These are phyloP conservation scores for Scutellaria barbata DNA, from an alignment of 257 asterid species.

Conservation along the genomic window DNA sequence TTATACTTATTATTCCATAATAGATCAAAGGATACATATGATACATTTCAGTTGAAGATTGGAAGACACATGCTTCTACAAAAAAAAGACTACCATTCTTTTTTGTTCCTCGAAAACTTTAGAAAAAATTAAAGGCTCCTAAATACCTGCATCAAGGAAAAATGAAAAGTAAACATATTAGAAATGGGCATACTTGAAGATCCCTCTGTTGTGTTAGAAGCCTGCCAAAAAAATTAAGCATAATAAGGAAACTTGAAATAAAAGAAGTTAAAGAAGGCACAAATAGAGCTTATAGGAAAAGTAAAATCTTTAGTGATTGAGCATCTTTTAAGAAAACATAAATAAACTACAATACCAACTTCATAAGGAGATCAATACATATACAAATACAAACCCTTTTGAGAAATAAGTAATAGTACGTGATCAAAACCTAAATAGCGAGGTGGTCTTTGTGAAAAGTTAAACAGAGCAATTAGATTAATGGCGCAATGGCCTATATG, in stretches of 20 bases:
- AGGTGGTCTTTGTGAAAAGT: too few species aligned
- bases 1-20: background rate
- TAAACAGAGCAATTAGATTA: too few species aligned
- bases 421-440: too few species aligned
- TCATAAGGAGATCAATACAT: background rate
- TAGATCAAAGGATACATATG: background rate
- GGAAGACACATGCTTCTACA: background rate
- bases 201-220: constrained; percentile 69
- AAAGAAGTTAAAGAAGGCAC: background rate
- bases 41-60: background rate
- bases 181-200: constrained; percentile 61
- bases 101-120: background rate
- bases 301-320: background rate
- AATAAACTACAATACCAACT: constrained; percentile 16
- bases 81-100: background rate
- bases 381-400: constrained; percentile 1
- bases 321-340: too few species aligned
- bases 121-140: background rate
- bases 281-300: constrained; percentile 7
- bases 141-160: background rate
- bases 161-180: background rate
- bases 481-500: too few species aligned
- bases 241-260: background rate
- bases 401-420: background rate
- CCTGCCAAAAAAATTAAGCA: constrained; percentile 46